Evolutionary conservation across 2,329 filamentous ascomycete species (phyloP), one percentile per base, ranked within the genome.

Genomic region (Dactylonectria estremocensis): DNA sequence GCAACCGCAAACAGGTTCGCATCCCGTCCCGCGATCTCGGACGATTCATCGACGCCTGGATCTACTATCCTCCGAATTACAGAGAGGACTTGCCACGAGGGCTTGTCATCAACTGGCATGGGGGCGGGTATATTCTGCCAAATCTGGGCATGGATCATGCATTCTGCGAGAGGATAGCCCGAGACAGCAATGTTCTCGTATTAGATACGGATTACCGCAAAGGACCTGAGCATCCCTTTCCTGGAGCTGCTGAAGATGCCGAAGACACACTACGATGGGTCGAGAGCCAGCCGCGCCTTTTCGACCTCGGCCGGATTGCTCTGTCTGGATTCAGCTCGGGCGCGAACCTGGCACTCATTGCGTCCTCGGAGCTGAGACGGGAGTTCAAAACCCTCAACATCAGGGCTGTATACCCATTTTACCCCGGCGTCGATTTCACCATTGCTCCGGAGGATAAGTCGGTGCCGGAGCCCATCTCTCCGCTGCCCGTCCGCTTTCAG

Each of bases 401-500:
- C 67, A 82, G 81, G 49, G 86, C 86, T 7, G 81, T 87, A 66
- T 84, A 87, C 62, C 77, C 81, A 52, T 85, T 83, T 78, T 89
- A 81, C 33, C 77, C 83, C 0, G 76, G 78, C 0, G 75, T 75
- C 2, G 78, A 83, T 53, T 66, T 83, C 20, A 71, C 68, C 1
- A 72, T 76, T 8, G 62, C 73, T 6, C 77, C 80, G 0, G 73
- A 74, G 13, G 40, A 66, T 1, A 82, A 80, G 55, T 67, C 46
- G 0, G 72, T 80, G 0, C 76, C 79, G 0, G 73, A 78, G 6
- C 70, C 74, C 0, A 69, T 72, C 18, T 35, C 16, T 1, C 65
- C 70, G 0, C 4, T 72, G 11, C 70, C 70, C 0, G 24, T 57
- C 1, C 37, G n/a, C 2, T 61, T 59, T 1, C 65, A 67, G 35